Evolutionary conservation across 2,329 filamentous ascomycete species (phyloP).

Genomic region (Fusarium nygamai): DNA sequence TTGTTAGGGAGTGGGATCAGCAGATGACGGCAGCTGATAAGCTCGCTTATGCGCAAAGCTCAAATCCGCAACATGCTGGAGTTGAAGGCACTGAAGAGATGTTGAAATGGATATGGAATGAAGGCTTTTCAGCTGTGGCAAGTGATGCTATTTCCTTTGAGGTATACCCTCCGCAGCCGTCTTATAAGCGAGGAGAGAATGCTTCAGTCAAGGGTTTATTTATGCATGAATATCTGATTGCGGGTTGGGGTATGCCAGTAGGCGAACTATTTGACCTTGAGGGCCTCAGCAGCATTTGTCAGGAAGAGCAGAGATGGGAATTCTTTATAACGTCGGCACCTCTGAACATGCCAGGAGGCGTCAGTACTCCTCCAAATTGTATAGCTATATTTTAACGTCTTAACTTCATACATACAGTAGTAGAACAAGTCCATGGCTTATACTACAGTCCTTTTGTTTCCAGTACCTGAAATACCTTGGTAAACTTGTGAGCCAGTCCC

Average conservation of each 20-base stretch:
- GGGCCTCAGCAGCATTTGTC: not conserved
- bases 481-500: not conserved
- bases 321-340: not conserved
- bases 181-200: not conserved
- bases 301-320: constrained; percentile 1
- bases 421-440: rapidly evolving
- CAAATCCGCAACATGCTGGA: constrained; percentile 1
- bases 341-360: constrained; percentile 1
- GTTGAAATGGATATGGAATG: constrained; percentile 1
- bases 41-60: not conserved
- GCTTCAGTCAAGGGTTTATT: not conserved
- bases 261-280: not conserved
- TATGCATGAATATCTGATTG: constrained; percentile 3
- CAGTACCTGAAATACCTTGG: not conserved
- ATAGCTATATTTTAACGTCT: not conserved
- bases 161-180: not conserved
- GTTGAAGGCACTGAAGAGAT: constrained; percentile 2
- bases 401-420: rapidly evolving
- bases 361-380: constrained; percentile 2
- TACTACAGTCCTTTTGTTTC: not conserved
- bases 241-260: not conserved
- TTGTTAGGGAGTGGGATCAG: not conserved
- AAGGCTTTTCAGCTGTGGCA: not conserved
- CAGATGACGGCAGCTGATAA: not conserved
- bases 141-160: not conserved